Evolutionary conservation across 2,329 filamentous ascomycete species (phyloP), one percentile per base, ranked within the genome.

Genomic region (Colletotrichum orbiculare): DNA sequence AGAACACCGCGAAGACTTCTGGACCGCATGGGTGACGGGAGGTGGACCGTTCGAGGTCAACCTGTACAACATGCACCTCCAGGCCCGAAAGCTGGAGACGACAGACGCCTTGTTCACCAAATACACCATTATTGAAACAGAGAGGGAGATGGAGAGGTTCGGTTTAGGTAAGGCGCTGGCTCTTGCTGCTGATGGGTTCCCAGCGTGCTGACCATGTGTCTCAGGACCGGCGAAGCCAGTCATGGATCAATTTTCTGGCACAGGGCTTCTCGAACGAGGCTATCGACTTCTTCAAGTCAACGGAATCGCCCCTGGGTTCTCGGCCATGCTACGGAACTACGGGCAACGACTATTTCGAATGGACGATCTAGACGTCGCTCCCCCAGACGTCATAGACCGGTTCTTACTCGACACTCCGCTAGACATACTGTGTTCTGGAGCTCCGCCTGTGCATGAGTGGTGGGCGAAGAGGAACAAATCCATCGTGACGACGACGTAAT

Each of bases 381-480:
- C 58, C 3, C 62, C 62, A 7, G 58, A 62, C 5, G 52, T 56
- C 8, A 43, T 65, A 8, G 58, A 65, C 3, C 41, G 38, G 6
- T 48, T 65, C 10, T 41, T 65, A 9, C 37, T 65, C n/a, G 52
- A 62, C 2, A 65, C 62, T 8, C 58, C 62, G 4, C 47, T 65
- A 43, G 9, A 65, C 12, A 52, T 65, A 6, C 7, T 65, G 25
- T 65, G 62, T 47, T 53, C 52, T 13, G 62, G 46, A 8, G 62
- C 52, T 2, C 58, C 58, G 2, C 47, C 46, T 8, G 25, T 65
- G 8, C 58, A 65, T 6, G 42, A 33, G 2, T 65, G 58, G 62
- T 65, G 62, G 62, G 8, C 34, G 33, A 7, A 56, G 17, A 25
- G 62, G 11, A 47, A 56, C n/a, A 54, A 54, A 10, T 48, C 10